A percentile compares a stretch with the other conserved stretches of the same genome.
These are phyloP conservation scores for Croton laevigatus DNA, from an alignment of 441 rosid species.

Conservation along the genomic window DNA sequence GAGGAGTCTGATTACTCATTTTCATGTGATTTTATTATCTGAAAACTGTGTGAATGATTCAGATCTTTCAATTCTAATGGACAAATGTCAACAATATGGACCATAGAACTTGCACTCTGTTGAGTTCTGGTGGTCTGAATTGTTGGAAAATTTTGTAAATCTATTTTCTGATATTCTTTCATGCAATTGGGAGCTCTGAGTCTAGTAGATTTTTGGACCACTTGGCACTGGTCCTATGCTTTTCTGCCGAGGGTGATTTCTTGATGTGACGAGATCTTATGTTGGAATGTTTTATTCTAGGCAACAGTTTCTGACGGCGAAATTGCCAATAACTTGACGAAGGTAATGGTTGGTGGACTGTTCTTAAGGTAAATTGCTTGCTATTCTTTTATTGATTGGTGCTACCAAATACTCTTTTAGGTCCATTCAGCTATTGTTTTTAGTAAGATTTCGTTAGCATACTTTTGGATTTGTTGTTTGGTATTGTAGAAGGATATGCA, in stretches of 20 bases:
- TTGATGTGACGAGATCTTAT: slow-evolving; percentile 21
- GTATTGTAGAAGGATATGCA: slow-evolving; percentile 2
- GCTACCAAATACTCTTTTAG: slow-evolving; percentile 1
- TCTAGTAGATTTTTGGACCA: background rate
- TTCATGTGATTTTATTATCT: background rate
- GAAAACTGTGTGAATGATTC: background rate
- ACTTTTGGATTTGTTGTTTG: background rate
- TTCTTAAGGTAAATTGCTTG: slow-evolving; percentile 68
- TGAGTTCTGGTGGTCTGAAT: background rate
- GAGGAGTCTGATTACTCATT: background rate
- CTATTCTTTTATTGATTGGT: slow-evolving; percentile 6
- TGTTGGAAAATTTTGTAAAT: background rate
- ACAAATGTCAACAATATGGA: background rate
- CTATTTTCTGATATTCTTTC: background rate
- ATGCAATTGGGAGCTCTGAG: background rate
- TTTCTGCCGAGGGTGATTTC: background rate
- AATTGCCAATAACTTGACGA: slow-evolving; percentile 70
- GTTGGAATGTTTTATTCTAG: slow-evolving; percentile 43
- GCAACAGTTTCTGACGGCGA: slow-evolving; percentile 94
- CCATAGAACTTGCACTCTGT: background rate
- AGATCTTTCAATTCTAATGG: background rate
- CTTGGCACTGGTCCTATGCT: background rate
- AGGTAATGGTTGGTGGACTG: slow-evolving; percentile 69
- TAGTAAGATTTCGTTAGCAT: background rate
- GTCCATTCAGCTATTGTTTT: background rate